Evolutionary conservation across 1,139 yeast species (phyloP), one percentile per base, ranked within the genome.

Genomic region (Geotrichum aggregatum): DNA sequence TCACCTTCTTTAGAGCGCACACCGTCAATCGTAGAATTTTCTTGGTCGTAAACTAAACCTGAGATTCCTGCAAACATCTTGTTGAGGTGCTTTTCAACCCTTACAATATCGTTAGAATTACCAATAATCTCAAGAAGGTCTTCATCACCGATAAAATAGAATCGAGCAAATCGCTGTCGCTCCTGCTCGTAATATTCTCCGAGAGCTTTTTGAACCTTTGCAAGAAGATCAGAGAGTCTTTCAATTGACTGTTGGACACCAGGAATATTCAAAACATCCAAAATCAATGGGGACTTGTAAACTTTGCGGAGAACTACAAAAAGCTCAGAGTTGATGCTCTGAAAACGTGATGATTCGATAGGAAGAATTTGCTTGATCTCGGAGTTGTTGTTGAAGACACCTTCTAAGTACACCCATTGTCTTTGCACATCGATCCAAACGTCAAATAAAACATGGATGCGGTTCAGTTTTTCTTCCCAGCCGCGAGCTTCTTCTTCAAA

Each of bases 61-160:
- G 76, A 62, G 8, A 88, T 72, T 1, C 95, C 95, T 2, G 81
- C 68, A 66, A 85, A 89, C 82, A 92, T 78, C 62, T 87, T 87
- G 50, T 73, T 74, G 52, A 88, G 68, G 63, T 86, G 94, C 56
- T 74, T 76, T 28, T 83, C 82, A 2, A 84, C 71, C 7, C 78
- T 66, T 0, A 58, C 56, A 3, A 79, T 66, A 59, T 83, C 79
- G 7, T 68, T 69, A 0, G 83, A 73, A 54, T 83, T 77, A 3
- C 97, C 96, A 52, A 92, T 78, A 40, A 92, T 78, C 58, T 88
- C 95, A 38, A 92, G 70, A 39, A 92, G 71, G 64, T 91, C 97
- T 58, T 89, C 96, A 63, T 92, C 92, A 5, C 98, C 97, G 38
- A 92, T 72, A 63, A 92, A 91, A 61, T 84, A 89, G 56, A 91